Evolutionary conservation across 2,329 filamentous ascomycete species (phyloP), one percentile per base, ranked within the genome.

Genomic region (Sodiomyces alkalinus): DNA sequence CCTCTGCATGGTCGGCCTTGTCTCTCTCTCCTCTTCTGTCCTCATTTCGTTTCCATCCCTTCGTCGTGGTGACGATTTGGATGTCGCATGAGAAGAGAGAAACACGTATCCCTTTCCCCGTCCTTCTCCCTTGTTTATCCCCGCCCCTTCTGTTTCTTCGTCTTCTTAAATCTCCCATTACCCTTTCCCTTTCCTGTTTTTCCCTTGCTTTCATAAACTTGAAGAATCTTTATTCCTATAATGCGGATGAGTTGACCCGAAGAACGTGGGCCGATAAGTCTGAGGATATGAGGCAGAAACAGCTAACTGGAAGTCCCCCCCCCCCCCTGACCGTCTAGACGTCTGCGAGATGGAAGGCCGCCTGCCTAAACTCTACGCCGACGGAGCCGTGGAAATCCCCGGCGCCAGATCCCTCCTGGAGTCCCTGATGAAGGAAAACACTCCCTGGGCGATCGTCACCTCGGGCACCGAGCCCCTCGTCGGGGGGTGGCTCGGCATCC

Each of bases 371-470:
- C 62, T 78, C 29, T 82, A 80, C 55, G 83, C 82, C 30, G 52
- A 64, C 22, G 77, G 87, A 49, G 87, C 83, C 21, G 63, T 75
- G 34, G 86, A 93, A 51, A 83, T 96, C 39, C 82, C 83, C 1
- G 90, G 87, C 9, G 78, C 81, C 6, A 71, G 85, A 35, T 49
- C 60, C 17, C 64, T 93, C 30, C 67, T 93, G 27, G 59, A 70
- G 36, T 51, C 61, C 18, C 64, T 94, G 22, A 77, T 79, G 36
- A 50, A 61, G 20, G 58, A 58, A 28, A 53, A 58, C 22, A 70
- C 68, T 4, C 76, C 74, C 31, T 96, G 87, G 90, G 80, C 82
- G 28, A 92, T 96, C 41, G 86, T 86, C 33, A 79, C 74, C 0
- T 83, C 77, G 1, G 80, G 79, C 22, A 81, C 77, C 3, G 48